A percentile compares a stretch with the other conserved stretches of the same genome.
Conservation (phyloP, 352 stramenopile species). For the Saprolegnia parasitica region DNA sequence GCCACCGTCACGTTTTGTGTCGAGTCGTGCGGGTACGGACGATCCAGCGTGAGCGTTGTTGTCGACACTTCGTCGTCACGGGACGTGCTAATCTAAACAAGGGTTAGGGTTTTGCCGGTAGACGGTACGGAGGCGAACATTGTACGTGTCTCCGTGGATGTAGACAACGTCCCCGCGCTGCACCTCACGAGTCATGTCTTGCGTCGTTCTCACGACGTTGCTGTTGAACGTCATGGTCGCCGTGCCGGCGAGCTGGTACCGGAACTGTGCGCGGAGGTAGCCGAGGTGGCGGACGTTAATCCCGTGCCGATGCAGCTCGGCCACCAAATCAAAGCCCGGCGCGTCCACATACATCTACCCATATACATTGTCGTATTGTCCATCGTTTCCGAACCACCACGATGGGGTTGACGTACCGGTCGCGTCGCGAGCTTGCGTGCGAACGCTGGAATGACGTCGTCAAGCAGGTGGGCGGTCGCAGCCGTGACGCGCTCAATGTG, state of each 20-base stretch:
- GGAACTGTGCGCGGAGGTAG: constrained; percentile 71
- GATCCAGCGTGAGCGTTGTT: constrained; percentile 57
- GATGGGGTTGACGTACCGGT: constrained; percentile 45
- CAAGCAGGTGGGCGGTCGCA: constrained; percentile 66
- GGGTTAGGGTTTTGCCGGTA: not conserved
- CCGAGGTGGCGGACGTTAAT: constrained; percentile 89
- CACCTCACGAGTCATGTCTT: constrained; percentile 81
- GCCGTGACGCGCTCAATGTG: constrained; percentile 63
- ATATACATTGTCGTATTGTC: not conserved
- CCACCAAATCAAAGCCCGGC: constrained; percentile 36
- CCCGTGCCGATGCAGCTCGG: constrained; percentile 84
- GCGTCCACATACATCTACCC: constrained; percentile 19
- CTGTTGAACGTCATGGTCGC: constrained; percentile 80
- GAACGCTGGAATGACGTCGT: constrained; percentile 72
- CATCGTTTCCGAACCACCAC: constrained; percentile 34
- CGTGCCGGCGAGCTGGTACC: constrained; percentile 62
- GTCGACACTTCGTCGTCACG: constrained; percentile 33
- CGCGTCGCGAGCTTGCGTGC: constrained; percentile 64
- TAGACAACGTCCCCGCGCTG: constrained; percentile 57
- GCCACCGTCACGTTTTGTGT: constrained; percentile 68
- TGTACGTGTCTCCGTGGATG: constrained; percentile 48
- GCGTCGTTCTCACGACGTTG: constrained; percentile 63
- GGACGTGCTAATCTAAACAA: constrained; percentile 20
- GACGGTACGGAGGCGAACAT: constrained; percentile 38
- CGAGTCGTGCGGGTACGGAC: constrained; percentile 52